Evolutionary conservation across 108 stramenopile genomes (phyloP).

Genomic region (Epipyxis sp.): DNA sequence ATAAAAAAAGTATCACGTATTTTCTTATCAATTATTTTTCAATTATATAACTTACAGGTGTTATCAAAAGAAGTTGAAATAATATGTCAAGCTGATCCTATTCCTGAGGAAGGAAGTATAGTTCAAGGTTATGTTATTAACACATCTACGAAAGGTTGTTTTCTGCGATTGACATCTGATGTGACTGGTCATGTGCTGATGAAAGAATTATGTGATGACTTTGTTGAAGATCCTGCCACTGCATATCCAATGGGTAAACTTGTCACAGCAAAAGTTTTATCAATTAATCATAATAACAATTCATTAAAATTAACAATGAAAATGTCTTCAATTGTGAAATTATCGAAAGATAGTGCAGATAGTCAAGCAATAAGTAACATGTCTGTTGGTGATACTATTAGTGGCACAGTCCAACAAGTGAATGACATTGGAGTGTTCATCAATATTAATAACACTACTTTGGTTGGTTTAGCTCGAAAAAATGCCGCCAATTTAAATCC

Average conservation of each 20-base stretch:
- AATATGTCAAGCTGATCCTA: slow-evolving; percentile 59
- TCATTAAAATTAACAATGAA: slow-evolving; percentile 63
- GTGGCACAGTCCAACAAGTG: slow-evolving; percentile 73
- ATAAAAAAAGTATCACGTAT: neutral
- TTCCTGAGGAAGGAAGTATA: slow-evolving; percentile 57
- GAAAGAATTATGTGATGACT: slow-evolving; percentile 81
- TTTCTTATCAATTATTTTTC: slow-evolving; percentile 7
- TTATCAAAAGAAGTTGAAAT: slow-evolving; percentile 5
- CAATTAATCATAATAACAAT: slow-evolving; percentile 39
- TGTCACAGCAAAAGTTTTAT: slow-evolving; percentile 78
- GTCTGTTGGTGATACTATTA: slow-evolving; percentile 67
- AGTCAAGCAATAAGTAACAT: slow-evolving; percentile 68
- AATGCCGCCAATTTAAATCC: slow-evolving; percentile 80
- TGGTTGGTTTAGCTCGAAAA: slow-evolving; percentile 82
- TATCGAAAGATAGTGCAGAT: slow-evolving; percentile 47
- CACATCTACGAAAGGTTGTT: slow-evolving; percentile 86
- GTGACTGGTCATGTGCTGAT: slow-evolving; percentile 76
- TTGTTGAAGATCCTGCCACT: slow-evolving; percentile 66
- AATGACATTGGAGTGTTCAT: slow-evolving; percentile 81
- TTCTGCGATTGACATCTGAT: slow-evolving; percentile 69
- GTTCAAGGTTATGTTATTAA: slow-evolving; percentile 75
- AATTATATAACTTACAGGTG: too few species aligned
- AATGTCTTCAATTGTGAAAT: slow-evolving; percentile 68
- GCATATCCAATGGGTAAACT: slow-evolving; percentile 81
- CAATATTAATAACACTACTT: slow-evolving; percentile 72